phyloP scores from a whole-genome alignment of 192 early-diverging fungal genomes.

The Neocallimastix lanati region DNA sequence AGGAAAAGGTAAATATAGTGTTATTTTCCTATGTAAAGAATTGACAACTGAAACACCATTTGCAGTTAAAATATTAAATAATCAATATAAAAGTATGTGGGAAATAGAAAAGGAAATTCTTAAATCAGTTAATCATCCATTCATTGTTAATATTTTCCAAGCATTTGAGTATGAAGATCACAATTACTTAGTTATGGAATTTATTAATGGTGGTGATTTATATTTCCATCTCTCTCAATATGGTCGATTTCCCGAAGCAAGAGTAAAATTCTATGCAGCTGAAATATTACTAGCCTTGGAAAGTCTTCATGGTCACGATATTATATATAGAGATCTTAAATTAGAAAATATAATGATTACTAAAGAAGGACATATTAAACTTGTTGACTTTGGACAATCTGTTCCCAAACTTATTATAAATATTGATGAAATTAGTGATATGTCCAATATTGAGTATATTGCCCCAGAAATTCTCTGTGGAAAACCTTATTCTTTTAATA shows the following conservation, averaged over 20 bases:
- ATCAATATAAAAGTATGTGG: not conserved
- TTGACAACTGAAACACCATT: not conserved
- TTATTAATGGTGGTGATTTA: not conserved
- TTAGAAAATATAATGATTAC: constrained; percentile 33
- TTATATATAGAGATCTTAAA: constrained; percentile 35
- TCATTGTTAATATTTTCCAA: constrained; percentile 28
- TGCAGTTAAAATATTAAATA: not conserved
- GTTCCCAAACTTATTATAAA: not conserved
- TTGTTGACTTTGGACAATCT: constrained; percentile 30
- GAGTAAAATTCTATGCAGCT: constrained; percentile 24
- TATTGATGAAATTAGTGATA: not conserved
- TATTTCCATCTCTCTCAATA: constrained; percentile 6
- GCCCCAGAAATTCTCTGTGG: constrained; percentile 32
- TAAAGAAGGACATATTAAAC: constrained; percentile 25
- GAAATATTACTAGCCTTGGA: constrained; percentile 20
- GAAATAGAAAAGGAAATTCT: constrained; percentile 17
- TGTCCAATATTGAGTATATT: not conserved
- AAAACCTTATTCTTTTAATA: constrained; percentile 14
- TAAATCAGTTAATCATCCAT: constrained; percentile 21
- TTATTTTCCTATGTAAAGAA: not conserved
- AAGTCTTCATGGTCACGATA: constrained; percentile 24
- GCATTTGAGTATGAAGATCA: constrained; percentile 22
- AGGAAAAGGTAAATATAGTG: not conserved
- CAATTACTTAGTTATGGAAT: constrained; percentile 21
- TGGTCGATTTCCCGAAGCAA: constrained; percentile 23